Conservation (phyloP, 768 basidiomycete species). For the Boletales sp. region DNA sequence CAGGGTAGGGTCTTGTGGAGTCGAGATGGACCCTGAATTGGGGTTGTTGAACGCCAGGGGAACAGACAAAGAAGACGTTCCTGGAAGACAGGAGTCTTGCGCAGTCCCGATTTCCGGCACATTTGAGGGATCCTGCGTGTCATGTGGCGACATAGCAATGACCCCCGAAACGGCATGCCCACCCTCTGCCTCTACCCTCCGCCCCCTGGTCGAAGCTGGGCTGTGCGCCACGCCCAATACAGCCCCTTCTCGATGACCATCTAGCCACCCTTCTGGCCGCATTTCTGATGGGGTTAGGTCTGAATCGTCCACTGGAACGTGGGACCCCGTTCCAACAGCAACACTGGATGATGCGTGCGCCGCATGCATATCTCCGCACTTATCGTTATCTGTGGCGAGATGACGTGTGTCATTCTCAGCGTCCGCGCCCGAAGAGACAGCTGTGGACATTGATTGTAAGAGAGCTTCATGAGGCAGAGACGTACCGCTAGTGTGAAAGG, state of each 20-base stretch:
- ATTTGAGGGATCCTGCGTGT: slow-evolving; percentile 24
- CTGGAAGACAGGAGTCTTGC: slow-evolving; percentile 12
- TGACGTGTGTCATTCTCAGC: not conserved
- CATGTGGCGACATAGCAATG: slow-evolving; percentile 22
- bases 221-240: slow-evolving; percentile 19
- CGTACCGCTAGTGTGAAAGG: slow-evolving; percentile 2
- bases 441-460: slow-evolving; percentile 11
- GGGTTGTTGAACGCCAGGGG: slow-evolving; percentile 6
- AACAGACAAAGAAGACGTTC: slow-evolving; percentile 9
- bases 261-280: slow-evolving; percentile 1
- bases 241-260: slow-evolving; percentile 9
- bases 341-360: slow-evolving; percentile 2
- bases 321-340: slow-evolving; percentile 1
- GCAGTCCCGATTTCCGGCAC: slow-evolving; percentile 4
- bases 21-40: not conserved
- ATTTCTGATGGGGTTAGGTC: not conserved
- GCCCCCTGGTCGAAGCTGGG: slow-evolving; percentile 15
- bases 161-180: slow-evolving; percentile 16
- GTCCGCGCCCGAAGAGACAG: slow-evolving; percentile 1
- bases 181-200: slow-evolving; percentile 18
- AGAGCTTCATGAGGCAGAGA: not conserved
- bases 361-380: not conserved
- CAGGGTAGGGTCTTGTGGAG: slow-evolving; percentile 1
- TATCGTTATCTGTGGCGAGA: slow-evolving; percentile 5
- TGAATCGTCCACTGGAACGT: not conserved